Conservation (phyloP, 257 asterid genomes). For the Solanum chiquidenum region DNA sequence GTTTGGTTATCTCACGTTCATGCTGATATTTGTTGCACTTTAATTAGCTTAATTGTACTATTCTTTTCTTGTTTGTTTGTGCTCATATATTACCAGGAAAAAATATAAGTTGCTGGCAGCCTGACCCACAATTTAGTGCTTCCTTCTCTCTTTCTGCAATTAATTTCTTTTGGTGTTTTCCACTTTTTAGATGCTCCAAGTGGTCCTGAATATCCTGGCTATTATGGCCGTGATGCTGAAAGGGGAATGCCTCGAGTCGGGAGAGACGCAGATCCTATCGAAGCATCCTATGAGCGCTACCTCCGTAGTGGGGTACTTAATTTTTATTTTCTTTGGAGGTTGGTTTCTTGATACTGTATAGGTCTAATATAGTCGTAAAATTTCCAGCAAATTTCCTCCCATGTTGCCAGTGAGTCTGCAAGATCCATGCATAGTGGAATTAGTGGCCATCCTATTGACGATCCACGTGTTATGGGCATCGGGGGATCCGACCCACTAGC, state of each 20-base stretch:
- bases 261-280: constrained; percentile 59
- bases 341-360: background rate
- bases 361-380: background rate
- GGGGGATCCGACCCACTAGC: constrained; percentile 33
- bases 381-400: constrained; percentile 46
- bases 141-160: background rate
- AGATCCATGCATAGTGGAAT: constrained; percentile 45
- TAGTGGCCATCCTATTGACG: constrained; percentile 35
- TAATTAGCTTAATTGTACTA: background rate
- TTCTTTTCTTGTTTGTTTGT: background rate
- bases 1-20: background rate
- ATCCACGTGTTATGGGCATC: constrained; percentile 39
- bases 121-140: background rate
- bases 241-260: constrained; percentile 37
- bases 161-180: background rate
- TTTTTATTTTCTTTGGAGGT: background rate
- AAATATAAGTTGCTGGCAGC: background rate
- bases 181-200: constrained; percentile 40
- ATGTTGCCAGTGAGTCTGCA: constrained; percentile 33
- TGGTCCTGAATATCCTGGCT: constrained; percentile 41
- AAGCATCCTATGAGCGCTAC: constrained; percentile 80
- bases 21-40: background rate
- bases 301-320: constrained; percentile 46
- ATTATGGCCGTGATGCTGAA: constrained; percentile 45
- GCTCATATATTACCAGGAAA: background rate